Conservation (phyloP, 1,284 basidiomycete species). For the Caloboletus inedulis region DNA sequence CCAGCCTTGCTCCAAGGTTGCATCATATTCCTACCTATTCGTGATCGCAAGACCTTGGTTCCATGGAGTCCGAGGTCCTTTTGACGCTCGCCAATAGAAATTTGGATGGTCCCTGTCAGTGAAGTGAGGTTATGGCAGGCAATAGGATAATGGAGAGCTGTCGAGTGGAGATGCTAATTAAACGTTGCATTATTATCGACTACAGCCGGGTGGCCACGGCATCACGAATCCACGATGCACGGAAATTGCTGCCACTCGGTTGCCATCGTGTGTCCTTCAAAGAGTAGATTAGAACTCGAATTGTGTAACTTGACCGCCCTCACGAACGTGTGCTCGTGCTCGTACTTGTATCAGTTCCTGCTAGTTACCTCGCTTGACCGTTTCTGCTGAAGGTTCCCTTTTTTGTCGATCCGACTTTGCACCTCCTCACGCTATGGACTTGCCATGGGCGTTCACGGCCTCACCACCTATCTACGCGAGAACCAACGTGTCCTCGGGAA, state of each 20-base stretch:
- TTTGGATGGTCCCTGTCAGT: neutral
- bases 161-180: neutral
- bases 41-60: neutral
- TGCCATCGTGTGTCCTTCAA: conserved; percentile 9
- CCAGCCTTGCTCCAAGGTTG: neutral
- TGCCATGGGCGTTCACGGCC: conserved; percentile 77
- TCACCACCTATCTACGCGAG: conserved; percentile 77
- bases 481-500: conserved; percentile 60
- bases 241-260: conserved; percentile 8
- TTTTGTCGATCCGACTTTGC: conserved; percentile 1
- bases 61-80: neutral
- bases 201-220: conserved; percentile 12
- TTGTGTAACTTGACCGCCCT: neutral
- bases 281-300: neutral
- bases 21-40: neutral
- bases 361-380: neutral
- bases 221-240: neutral
- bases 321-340: neutral
- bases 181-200: neutral
- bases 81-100: neutral
- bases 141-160: conserved; percentile 2
- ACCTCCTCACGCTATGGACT: conserved; percentile 11
- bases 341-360: neutral
- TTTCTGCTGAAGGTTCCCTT: conserved; percentile 6
- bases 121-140: neutral